Conservation (phyloP, 148 eudicot genomes). For the Nepenthes gracilis region DNA sequence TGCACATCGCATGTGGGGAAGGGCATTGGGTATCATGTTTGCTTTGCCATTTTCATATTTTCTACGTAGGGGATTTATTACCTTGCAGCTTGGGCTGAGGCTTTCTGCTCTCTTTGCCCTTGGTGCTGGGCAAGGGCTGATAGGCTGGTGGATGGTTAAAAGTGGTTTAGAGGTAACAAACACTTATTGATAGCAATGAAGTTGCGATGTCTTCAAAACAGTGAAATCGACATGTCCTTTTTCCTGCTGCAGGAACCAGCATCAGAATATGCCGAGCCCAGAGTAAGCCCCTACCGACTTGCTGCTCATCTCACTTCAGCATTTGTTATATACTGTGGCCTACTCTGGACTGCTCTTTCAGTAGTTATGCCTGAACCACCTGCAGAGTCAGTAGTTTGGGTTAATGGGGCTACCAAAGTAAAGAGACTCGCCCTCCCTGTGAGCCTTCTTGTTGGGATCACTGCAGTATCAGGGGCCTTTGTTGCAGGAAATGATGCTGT, state of each 20-base stretch:
- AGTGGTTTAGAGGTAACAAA: constrained; percentile 88
- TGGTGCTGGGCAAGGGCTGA: constrained; percentile 95
- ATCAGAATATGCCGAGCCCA: constrained; percentile 76
- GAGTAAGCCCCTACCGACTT: constrained; percentile 94
- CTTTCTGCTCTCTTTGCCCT: constrained; percentile 81
- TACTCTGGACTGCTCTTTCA: constrained; percentile 92
- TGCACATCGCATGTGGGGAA: constrained; percentile 99
- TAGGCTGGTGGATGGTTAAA: constrained; percentile 99
- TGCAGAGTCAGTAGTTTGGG: constrained; percentile 87
- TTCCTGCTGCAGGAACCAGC: constrained; percentile 53
- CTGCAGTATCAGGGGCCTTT: constrained; percentile 95
- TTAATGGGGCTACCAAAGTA: constrained; percentile 82
- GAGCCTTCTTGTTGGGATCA: constrained; percentile 77
- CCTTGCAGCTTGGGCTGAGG: constrained; percentile 61
- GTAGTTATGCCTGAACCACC: constrained; percentile 99
- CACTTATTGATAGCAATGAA: neutral
- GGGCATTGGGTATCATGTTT: constrained; percentile 94
- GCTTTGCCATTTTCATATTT: constrained; percentile 94
- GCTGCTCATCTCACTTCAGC: constrained; percentile 98
- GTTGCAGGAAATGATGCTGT: constrained; percentile 99
- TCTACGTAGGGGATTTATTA: constrained; percentile 80
- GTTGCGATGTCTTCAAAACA: neutral
- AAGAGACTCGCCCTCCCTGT: constrained; percentile 79
- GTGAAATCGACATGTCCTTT: neutral
- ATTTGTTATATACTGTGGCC: constrained; percentile 76